Evolutionary conservation across 2,329 filamentous ascomycete species (phyloP).

Genomic region (Boeremia lycopersici): DNA sequence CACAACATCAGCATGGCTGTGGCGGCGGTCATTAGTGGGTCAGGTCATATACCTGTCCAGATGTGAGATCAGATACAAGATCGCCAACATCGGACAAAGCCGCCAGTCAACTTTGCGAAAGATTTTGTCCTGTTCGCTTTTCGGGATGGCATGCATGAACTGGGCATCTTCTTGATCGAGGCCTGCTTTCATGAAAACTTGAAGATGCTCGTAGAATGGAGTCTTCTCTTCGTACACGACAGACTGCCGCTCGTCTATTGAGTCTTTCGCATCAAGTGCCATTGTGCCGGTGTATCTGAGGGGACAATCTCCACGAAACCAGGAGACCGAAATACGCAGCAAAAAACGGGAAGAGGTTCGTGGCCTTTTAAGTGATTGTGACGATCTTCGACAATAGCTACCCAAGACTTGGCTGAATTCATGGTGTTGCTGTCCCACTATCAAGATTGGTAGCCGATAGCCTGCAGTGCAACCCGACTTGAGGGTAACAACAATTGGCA

Average conservation of each 20-base stretch:
- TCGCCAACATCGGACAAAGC: conserved; percentile 28
- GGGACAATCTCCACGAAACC: not conserved
- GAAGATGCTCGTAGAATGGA: conserved; percentile 14
- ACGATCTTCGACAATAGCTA: not conserved
- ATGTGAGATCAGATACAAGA: conserved; percentile 39
- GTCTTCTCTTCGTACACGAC: conserved; percentile 9
- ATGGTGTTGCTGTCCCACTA: not conserved
- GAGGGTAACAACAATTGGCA: not conserved
- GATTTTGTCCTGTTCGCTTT: conserved; percentile 29
- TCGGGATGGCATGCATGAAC: conserved; percentile 31
- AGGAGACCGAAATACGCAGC: no score
- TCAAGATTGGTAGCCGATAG: not conserved
- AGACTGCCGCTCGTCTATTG: conserved; percentile 1
- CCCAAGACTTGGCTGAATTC: no score
- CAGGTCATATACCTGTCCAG: conserved; percentile 27
- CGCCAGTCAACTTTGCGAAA: conserved; percentile 34
- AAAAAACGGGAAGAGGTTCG: not conserved
- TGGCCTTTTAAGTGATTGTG: not conserved
- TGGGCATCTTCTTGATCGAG: conserved; percentile 33
- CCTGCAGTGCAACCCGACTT: not conserved
- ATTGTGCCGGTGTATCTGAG: not conserved
- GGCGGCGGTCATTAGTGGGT: not conserved
- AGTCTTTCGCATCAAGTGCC: conserved; percentile 3
- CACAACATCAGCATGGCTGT: not conserved
- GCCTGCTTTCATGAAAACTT: conserved; percentile 17